phyloP scores from a whole-genome alignment of 495 filamentous ascomycete species.

The Hypomontagnella submonticulosa region DNA sequence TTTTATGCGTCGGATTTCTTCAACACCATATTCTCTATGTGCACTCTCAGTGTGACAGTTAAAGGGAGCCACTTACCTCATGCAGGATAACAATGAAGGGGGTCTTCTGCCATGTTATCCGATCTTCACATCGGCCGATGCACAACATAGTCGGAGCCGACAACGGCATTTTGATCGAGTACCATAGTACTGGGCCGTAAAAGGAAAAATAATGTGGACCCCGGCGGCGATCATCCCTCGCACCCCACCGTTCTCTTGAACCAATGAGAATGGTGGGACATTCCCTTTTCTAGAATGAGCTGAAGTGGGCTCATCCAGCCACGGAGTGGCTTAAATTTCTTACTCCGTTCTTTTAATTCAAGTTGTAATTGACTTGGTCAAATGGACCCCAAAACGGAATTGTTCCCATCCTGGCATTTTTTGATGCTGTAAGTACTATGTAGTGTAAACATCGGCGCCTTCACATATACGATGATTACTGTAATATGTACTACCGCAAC shows the following conservation, averaged over 20 bases:
- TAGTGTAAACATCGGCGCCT: slow-evolving; percentile 9
- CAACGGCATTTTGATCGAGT: slow-evolving; percentile 29
- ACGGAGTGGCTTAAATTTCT: slow-evolving; percentile 26
- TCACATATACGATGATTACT: slow-evolving; percentile 16
- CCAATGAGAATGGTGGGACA: slow-evolving; percentile 28
- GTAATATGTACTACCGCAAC: slow-evolving; percentile 23
- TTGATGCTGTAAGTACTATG: slow-evolving; percentile 1
- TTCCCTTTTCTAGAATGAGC: slow-evolving; percentile 41
- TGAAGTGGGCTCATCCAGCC: slow-evolving; percentile 12
- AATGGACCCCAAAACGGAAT: slow-evolving; percentile 23
- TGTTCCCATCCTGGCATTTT: slow-evolving; percentile 8
- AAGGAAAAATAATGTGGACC: slow-evolving; percentile 26
- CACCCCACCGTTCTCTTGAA: background rate
- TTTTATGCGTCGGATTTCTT: slow-evolving; percentile 16
- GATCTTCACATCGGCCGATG: slow-evolving; percentile 6
- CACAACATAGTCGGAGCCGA: slow-evolving; percentile 29
- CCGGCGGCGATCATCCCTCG: slow-evolving; percentile 29
- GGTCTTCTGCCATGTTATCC: background rate
- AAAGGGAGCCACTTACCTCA: background rate
- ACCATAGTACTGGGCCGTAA: slow-evolving; percentile 15
- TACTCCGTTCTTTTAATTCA: slow-evolving; percentile 24
- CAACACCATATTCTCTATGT: background rate
- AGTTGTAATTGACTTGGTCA: background rate
- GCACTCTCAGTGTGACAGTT: background rate
- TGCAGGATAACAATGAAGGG: background rate